These are phyloP conservation scores for Kazachstania africana DNA, from an alignment of 805 yeast species.

Conservation along the genomic window DNA sequence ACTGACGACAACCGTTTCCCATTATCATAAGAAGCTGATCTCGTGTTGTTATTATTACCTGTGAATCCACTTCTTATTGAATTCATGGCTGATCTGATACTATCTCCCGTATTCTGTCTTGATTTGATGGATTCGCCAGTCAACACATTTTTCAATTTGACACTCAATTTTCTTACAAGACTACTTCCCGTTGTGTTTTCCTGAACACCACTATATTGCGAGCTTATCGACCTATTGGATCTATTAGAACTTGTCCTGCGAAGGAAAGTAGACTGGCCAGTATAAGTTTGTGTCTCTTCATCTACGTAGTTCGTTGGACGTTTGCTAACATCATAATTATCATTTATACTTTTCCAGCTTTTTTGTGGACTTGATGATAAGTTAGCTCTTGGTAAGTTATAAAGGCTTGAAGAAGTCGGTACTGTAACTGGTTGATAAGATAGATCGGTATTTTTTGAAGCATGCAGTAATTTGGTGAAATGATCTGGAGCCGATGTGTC, in stretches of 20 bases:
- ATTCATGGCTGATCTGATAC: slow-evolving; percentile 13
- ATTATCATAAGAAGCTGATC: slow-evolving; percentile 4
- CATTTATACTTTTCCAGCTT: no score
- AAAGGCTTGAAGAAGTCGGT: no score
- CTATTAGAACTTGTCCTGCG: slow-evolving; percentile 1
- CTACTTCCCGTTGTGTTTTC: slow-evolving; percentile 13
- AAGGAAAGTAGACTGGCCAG: no score
- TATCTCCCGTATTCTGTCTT: slow-evolving; percentile 19
- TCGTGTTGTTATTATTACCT: slow-evolving; percentile 2
- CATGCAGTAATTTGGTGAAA: no score
- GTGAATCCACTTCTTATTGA: slow-evolving; percentile 10
- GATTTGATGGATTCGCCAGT: slow-evolving; percentile 19
- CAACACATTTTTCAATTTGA: slow-evolving; percentile 10
- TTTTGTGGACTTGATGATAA: no score
- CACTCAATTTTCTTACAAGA: slow-evolving; percentile 8
- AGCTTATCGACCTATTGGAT: slow-evolving; percentile 1
- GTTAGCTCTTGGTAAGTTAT: no score
- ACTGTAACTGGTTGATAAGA: no score
- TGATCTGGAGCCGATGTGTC: no score
- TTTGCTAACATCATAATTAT: no score
- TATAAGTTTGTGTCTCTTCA: slow-evolving; percentile 12
- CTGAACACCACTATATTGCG: slow-evolving; percentile 4
- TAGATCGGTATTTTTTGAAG: no score
- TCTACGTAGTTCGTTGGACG: no score
- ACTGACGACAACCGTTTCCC: not conserved